Conservation (phyloP, 129 eudicot species). For the Helichrysum umbraculigerum region DNA sequence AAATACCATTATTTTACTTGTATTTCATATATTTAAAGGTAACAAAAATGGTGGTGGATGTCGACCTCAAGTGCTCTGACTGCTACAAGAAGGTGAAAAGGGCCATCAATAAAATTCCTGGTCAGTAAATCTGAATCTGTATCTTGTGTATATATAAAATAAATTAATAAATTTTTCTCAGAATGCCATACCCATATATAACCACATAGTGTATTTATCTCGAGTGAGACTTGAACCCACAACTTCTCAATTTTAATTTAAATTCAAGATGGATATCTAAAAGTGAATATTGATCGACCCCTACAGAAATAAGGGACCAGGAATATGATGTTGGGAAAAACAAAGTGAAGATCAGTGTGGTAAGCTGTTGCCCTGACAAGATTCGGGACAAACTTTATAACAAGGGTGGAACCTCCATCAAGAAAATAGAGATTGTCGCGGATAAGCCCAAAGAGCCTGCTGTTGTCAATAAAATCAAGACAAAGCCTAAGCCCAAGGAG, state of each 20-base stretch:
- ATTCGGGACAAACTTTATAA: slow-evolving; percentile 59
- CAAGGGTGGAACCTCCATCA: slow-evolving; percentile 64
- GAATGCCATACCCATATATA: not conserved
- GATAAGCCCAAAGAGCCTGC: slow-evolving; percentile 44
- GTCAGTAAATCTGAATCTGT: slow-evolving; percentile 40
- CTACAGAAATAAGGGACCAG: slow-evolving; percentile 71
- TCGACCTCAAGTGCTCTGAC: slow-evolving; percentile 70
- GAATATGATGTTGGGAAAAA: slow-evolving; percentile 60
- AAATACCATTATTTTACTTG: too few species aligned
- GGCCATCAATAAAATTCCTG: slow-evolving; percentile 62
- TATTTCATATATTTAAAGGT: slow-evolving; percentile 27
- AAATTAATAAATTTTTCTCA: too few species aligned
- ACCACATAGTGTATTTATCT: too few species aligned
- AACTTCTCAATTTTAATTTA: too few species aligned
- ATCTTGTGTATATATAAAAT: too few species aligned
- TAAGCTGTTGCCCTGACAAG: slow-evolving; percentile 84
- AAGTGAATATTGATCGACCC: not conserved
- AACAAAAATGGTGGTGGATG: slow-evolving; percentile 72
- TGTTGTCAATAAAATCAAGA: not conserved
- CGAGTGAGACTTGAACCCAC: too few species aligned
- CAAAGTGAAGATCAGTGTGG: slow-evolving; percentile 60
- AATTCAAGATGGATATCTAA: too few species aligned
- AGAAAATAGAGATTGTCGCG: slow-evolving; percentile 51
- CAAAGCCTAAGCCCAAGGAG: slow-evolving; percentile 18
- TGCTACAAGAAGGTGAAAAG: slow-evolving; percentile 89